Evolutionary conservation across 139 green algal genomes (phyloP), one percentile per base, ranked within the genome.

Genomic region (Yamagishiella unicocca): DNA sequence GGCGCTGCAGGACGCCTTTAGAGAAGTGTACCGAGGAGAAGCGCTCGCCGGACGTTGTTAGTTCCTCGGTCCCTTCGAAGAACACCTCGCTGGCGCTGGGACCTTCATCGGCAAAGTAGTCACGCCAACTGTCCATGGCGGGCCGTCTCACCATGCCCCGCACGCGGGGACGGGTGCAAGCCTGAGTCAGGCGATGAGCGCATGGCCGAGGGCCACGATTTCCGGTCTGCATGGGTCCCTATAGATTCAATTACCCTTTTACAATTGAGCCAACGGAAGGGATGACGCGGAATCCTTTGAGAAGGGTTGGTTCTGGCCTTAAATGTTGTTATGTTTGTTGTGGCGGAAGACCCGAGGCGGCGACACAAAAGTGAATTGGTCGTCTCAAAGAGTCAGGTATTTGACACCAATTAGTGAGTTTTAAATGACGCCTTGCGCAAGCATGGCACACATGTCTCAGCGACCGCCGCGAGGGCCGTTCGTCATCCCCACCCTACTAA

Each of bases 71-170:
- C 4, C 35, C 42, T 10, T 33, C 40, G 31, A 75, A 85, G 61
- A 85, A 85, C 4, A 38, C 21, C n/a, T 85, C 79, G 17, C 55
- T 53, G 8, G 79, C 79, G 0, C 40, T 64, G 0, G 74, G 74
- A 0, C 61, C 40, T 9, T 76, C 61, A 24, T 85, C 79, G 1
- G 79, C n/a, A 71, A 85, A 85, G 61, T 85, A 85, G 14, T 85
- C 79, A 7, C 79, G 17, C 79, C 79, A 85, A 35, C 74, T 68
- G 8, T 53, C 70, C 2, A 78, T 27, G 19, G 70, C 70, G 24
- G 70, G 7, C 17, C 70, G 70, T 2, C 31, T 42, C 17, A 46
- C 35, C 25, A 45, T 9, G 66, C 31, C 66, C 17, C 66, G 66
- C 66, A 25, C 31, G 9, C 37, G 66, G 33, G 25, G 21, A 35